A percentile compares a stretch with the other conserved stretches of the same genome.
Evolutionary conservation across 2,329 filamentous ascomycete species (phyloP).

Genomic region (Claviceps quebecensis): DNA sequence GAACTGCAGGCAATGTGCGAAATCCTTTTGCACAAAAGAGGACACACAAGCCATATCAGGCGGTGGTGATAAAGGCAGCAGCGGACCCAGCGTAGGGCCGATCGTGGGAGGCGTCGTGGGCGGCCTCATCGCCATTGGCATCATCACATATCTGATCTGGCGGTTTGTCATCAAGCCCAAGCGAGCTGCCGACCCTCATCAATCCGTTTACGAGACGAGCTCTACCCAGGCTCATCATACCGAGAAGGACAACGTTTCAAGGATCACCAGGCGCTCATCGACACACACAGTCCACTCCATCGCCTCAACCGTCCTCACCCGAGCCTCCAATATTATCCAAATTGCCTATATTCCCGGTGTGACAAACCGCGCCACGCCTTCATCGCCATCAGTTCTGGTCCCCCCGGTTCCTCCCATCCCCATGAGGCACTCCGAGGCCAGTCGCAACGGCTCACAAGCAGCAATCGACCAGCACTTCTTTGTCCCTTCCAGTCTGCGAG

Average conservation of each 20-base stretch:
- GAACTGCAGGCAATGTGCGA: constrained; percentile 32
- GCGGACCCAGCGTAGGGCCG: constrained; percentile 58
- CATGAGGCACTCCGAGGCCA: constrained; percentile 38
- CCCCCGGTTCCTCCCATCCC: constrained; percentile 93
- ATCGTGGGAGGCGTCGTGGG: constrained; percentile 89
- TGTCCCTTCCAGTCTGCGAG: constrained; percentile 75
- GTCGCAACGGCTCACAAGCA: constrained; percentile 32
- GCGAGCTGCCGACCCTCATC: constrained; percentile 42
- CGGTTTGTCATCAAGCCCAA: constrained; percentile 74
- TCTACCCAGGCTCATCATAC: constrained; percentile 27
- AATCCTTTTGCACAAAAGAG: constrained; percentile 30
- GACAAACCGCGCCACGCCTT: constrained; percentile 75
- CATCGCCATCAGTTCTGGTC: constrained; percentile 67
- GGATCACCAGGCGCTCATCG: constrained; percentile 49
- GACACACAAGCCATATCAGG: constrained; percentile 9
- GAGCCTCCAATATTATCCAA: constrained; percentile 97
- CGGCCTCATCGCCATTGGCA: constrained; percentile 60
- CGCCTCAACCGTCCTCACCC: constrained; percentile 85
- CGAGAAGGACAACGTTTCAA: constrained; percentile 31
- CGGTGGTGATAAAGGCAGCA: constrained; percentile 12
- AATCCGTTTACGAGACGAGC: constrained; percentile 41
- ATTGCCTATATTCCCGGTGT: constrained; percentile 98
- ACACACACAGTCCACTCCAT: constrained; percentile 82
- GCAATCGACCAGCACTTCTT: constrained; percentile 84
- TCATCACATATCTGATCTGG: constrained; percentile 71